phyloP scores from a whole-genome alignment of 208 protist species.

The Leishmania mexicana region DNA sequence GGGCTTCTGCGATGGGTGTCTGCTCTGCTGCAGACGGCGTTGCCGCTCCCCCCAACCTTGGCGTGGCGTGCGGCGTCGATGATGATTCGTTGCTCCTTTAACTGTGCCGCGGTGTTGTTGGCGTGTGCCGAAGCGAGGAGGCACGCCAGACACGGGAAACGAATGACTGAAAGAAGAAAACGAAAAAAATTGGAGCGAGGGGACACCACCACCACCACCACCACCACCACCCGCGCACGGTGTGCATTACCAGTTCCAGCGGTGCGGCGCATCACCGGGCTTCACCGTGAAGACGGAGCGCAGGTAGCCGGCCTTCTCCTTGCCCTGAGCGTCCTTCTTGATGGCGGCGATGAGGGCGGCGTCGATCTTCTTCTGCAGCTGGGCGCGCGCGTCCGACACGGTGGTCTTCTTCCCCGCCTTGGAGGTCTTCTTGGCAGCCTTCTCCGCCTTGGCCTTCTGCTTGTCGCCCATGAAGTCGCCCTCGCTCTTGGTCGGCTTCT shows the following conservation, averaged over 20 bases:
- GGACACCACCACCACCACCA: not conserved
- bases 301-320: conserved; percentile 81
- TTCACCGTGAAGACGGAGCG: conserved; percentile 88
- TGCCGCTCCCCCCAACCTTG: not conserved
- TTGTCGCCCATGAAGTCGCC: conserved; percentile 87
- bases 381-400: conserved; percentile 70
- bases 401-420: conserved; percentile 66
- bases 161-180: not conserved
- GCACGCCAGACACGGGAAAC: not conserved
- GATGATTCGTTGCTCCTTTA: not conserved
- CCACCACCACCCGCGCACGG: too few species aligned
- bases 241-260: conserved; percentile 78
- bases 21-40: not conserved
- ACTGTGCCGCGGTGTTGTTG: not conserved
- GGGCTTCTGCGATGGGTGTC: not conserved
- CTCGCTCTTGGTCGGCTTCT: conserved; percentile 83
- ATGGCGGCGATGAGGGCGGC: conserved; percentile 73
- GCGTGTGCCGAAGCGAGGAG: not conserved
- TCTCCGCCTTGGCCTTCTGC: conserved; percentile 72
- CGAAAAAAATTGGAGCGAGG: not conserved
- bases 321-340: conserved; percentile 72
- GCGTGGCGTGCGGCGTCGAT: not conserved
- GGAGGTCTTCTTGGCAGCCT: conserved; percentile 69
- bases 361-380: conserved; percentile 83
- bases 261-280: conserved; percentile 83